Base-by-base conservation (phyloP, 495 filamentous ascomycete genomes). In the Thermochaetoides thermophila region DNA sequence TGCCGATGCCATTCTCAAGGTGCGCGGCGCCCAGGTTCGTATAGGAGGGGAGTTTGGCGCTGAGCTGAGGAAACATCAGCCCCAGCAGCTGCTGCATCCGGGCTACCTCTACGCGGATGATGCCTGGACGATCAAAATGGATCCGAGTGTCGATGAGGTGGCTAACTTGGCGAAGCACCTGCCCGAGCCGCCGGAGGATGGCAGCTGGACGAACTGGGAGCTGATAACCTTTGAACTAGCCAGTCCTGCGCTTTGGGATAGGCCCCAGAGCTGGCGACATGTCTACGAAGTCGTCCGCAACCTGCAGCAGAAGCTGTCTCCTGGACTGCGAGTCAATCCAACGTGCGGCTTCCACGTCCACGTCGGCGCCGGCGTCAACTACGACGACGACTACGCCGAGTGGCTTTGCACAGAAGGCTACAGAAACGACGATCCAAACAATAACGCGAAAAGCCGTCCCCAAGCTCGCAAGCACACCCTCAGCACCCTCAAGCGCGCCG, bases 241-340 rank as follows among this genome's bases (percentile, higher is more conserved):
- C 18, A 25, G 11, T 11, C 34, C 39, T 2, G 39, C 39, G 18
- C 31, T 42, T 11, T 42, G 39, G 39, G 39, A 42, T 27, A 8
- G 18, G 12, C 34, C 34, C 7, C 29, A 32, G 21, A 32, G 34
- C 24, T 30, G 37, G 21, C 7, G 21, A 10, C 39, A 42, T 11
- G 19, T 42, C 8, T 11, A 29, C 6, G 29, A 25, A 1, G 34
- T 42, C 1, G 15, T 42, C 1, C 3, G 11, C 1, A 32, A 22
- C 10, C 26, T 42, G 25, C 12, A 10, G 16, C 7, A 8, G 17
- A 10, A 15, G 13, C 22, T 42, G 20, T 32, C 29, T 13, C n/a
- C n/a, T n/a, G n/a, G n/a, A n/a, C 17, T 36, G 29, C 39, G 39
- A 0, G 30, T 42, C 1, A 34, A 31, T 13, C n/a, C 32, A 7